phyloP scores from a whole-genome alignment of 495 filamentous ascomycete genomes.

The Xylaria grammica region DNA sequence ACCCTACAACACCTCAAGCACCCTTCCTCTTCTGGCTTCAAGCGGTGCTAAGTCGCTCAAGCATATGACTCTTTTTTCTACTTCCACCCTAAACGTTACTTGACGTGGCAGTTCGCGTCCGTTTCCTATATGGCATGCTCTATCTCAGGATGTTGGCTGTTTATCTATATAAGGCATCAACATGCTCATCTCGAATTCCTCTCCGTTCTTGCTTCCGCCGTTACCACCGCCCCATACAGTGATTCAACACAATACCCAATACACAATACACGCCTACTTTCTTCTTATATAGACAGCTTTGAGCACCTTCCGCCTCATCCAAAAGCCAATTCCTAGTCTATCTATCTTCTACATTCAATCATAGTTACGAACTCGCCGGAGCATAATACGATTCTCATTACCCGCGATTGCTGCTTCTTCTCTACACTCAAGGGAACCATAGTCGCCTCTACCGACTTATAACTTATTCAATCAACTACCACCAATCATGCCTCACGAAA shows the following conservation, averaged over 20 bases:
- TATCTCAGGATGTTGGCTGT: neutral
- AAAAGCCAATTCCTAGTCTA: neutral
- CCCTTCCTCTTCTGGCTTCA: constrained; percentile 1
- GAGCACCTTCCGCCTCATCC: neutral
- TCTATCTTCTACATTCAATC: neutral
- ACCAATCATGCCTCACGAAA: constrained; percentile 1
- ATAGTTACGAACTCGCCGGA: neutral
- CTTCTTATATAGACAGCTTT: neutral
- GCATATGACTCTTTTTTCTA: constrained; percentile 22
- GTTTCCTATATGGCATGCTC: neutral
- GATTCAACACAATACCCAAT: too few relatives aligned
- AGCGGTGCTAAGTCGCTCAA: neutral
- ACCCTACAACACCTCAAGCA: neutral
- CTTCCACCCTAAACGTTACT: constrained; percentile 11
- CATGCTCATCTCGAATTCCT: neutral
- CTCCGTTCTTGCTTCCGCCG: neutral
- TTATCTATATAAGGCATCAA: constrained; percentile 4
- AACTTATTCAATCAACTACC: neutral
- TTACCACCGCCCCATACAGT: neutral
- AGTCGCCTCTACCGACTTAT: neutral
- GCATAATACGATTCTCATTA: neutral
- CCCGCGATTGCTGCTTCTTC: neutral
- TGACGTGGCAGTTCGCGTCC: constrained; percentile 16
- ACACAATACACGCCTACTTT: neutral
- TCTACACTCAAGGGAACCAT: neutral